These are phyloP conservation scores for Brachypodium distachyon DNA, from an alignment of 202 grass and related monocot species.

Conservation along the genomic window DNA sequence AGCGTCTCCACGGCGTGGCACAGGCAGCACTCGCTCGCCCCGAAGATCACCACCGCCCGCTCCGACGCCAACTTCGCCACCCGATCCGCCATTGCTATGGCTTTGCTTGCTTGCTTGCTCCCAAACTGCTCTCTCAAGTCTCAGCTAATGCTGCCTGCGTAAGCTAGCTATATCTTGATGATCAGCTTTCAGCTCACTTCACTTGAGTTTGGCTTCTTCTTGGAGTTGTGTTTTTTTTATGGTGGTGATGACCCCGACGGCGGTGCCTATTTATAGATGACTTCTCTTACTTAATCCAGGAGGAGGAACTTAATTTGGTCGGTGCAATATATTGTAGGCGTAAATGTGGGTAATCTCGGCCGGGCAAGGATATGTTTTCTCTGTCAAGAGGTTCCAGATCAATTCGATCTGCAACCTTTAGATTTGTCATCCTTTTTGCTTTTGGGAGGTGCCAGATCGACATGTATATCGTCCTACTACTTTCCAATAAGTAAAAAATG, in stretches of 20 bases:
- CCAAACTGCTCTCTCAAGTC: neutral
- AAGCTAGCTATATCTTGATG: neutral
- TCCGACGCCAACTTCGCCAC: slow-evolving; percentile 48
- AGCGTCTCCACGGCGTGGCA: slow-evolving; percentile 73
- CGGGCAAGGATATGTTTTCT: neutral
- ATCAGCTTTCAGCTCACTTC: neutral
- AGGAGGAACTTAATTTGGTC: neutral
- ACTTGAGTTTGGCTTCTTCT: neutral
- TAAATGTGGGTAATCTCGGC: neutral
- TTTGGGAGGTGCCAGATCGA: neutral
- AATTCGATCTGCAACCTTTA: too few relatives aligned
- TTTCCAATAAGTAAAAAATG: neutral
- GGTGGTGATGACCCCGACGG: neutral
- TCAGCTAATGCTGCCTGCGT: too few relatives aligned
- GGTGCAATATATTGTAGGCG: neutral
- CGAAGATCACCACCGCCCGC: slow-evolving; percentile 72
- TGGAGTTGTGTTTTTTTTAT: neutral
- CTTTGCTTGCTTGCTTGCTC: neutral
- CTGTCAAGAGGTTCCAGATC: neutral
- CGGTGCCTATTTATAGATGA: slow-evolving; percentile 27
- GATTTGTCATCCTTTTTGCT: slow-evolving; percentile 3
- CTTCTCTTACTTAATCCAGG: neutral
- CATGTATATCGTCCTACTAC: neutral
- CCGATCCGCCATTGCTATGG: slow-evolving; percentile 31
- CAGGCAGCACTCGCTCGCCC: slow-evolving; percentile 84